Evolutionary conservation across 176 grass and related monocot species (phyloP).

Genomic region (Oryza glaberrima): DNA sequence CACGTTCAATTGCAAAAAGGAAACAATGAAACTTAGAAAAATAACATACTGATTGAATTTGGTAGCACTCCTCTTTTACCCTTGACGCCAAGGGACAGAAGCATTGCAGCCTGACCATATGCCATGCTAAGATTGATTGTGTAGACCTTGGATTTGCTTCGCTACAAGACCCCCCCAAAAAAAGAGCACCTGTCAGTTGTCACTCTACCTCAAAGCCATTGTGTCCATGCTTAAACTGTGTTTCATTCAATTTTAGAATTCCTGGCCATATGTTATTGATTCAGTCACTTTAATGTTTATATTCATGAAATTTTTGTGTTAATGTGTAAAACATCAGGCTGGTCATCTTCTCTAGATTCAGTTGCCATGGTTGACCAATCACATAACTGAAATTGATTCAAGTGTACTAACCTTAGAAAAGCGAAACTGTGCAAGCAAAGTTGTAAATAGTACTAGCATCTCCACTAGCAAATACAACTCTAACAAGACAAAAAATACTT

Average conservation of each 20-base stretch:
- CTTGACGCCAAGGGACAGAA: conserved; percentile 82
- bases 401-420: neutral
- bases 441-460: neutral
- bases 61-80: conserved; percentile 76
- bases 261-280: neutral
- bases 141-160: conserved; percentile 84
- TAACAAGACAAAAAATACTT: neutral
- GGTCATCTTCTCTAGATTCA: neutral
- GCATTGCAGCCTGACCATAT: conserved; percentile 88
- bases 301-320: neutral
- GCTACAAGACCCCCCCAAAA: conserved; percentile 41
- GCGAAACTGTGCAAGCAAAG: conserved; percentile 6
- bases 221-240: neutral
- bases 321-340: neutral
- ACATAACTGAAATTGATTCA: neutral
- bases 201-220: neutral
- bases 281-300: neutral
- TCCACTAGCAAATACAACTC: neutral
- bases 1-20: neutral
- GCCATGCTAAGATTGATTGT: conserved; percentile 90
- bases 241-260: neutral
- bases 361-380: conserved; percentile 12
- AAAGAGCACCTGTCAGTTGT: neutral
- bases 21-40: neutral
- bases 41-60: conserved; percentile 72